Evolutionary conservation across 2,329 filamentous ascomycete genomes (phyloP), one percentile per base, ranked within the genome.

Genomic region (Ascochyta lentis): DNA sequence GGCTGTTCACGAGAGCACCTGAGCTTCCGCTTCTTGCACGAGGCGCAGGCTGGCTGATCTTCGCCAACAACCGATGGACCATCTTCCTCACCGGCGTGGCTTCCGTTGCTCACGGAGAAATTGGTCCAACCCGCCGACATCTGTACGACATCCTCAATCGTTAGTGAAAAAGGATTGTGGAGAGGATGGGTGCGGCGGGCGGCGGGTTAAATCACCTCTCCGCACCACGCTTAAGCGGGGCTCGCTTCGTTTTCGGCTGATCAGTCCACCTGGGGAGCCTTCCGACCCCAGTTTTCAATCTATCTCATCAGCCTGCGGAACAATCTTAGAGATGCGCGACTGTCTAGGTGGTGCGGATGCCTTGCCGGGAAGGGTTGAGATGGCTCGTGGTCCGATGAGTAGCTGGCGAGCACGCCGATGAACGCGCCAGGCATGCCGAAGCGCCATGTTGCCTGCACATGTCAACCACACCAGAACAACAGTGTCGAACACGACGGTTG

Each of bases 101-200:
- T 65, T 23, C 66, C 63, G 49, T 55, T 57, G 49, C 60, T 59
- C 39, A 68, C 56, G 59, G 70, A 71, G 56, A 71, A 71, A 68
- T 72, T 72, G 43, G 63, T 68, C 70, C 69, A 73, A 48, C 62
- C 61, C 55, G 64, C 60, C 58, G 67, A 68, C 70, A 74, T 74
- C 59, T 65, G 62, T 61, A 52, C 65, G 51, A 62, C 61, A 63
- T 67, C 38, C 51, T 58, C 46, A 49, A 61, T 26, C 47, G 58
- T 57, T 65, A 53, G 45, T 54, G 46, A 65, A 47, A 57, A 51
- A 51, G 49, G 58, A 64, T 54, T 62, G 60, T 63, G 62, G 61
- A 64, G 56, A 58, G 46, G 53, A 38, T 53, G 59, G 58, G 59
- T 53, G 44, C 61, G 57, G 58, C 62, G 66, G 66, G 64, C 62